Evolutionary conservation across 305 asterid species (phyloP).

Genomic region (Rubia balearica): DNA sequence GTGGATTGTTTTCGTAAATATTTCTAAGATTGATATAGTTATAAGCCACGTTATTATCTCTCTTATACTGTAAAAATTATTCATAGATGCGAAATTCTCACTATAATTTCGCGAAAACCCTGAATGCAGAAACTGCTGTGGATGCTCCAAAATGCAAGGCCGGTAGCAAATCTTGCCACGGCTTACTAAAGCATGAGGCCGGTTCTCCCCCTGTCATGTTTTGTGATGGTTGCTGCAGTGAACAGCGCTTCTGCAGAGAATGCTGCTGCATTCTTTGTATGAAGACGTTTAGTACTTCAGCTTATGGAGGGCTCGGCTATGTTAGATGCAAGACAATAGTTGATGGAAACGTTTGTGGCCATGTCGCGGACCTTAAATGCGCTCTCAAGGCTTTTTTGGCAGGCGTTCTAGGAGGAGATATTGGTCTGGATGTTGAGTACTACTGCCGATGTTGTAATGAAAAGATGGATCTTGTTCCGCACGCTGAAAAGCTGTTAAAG

Average conservation of each 20-base stretch:
- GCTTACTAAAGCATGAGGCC: conserved; percentile 28
- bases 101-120: too few species aligned
- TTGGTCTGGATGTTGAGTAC: conserved; percentile 69
- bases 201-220: conserved; percentile 36
- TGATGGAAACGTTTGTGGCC: conserved; percentile 55
- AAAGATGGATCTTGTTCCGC: conserved; percentile 53
- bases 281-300: conserved; percentile 29
- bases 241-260: conserved; percentile 62
- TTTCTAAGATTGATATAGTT: too few species aligned
- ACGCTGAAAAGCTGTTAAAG: conserved; percentile 22
- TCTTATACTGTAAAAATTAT: too few species aligned
- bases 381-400: conserved; percentile 64
- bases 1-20: too few species aligned
- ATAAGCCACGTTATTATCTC: too few species aligned
- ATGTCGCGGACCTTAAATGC: conserved; percentile 57
- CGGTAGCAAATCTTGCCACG: conserved; percentile 31
- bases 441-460: conserved; percentile 86
- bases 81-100: too few species aligned
- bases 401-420: conserved; percentile 72
- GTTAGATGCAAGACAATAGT: conserved; percentile 55
- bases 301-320: conserved; percentile 34
- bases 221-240: conserved; percentile 67
- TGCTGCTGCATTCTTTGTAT: conserved; percentile 77
- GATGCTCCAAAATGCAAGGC: not conserved
- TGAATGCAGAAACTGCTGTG: not conserved